Base-by-base conservation (phyloP, 805 yeast species). In the Suhomyces canberraensis region DNA sequence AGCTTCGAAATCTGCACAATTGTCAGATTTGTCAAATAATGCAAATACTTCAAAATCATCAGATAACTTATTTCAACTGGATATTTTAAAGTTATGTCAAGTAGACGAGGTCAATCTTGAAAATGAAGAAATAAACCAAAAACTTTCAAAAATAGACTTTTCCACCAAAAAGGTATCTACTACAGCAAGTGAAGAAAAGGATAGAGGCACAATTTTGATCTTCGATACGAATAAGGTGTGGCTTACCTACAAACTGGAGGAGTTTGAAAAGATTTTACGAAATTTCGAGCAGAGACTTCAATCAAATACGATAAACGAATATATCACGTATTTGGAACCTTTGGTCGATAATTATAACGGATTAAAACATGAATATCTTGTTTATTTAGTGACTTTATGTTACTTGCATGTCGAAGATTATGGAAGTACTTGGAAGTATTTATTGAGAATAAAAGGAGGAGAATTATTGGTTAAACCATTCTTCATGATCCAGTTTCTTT, bases 401-500 rank as follows among this genome's bases (percentile, higher is more conserved):
- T 15, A 26, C 28, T 17, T 40, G 11, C 25, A 29, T 11, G 21
- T n/a, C 11, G 37, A 31, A 3, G 27, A 36, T 11, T 19, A 27
- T 17, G 40, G 35, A 4, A 25, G 14, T 3, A 20, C 31, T 8
- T 26, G 35, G 21, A 40, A 35, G 28, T 43, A 40, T 25, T 22
- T 40, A 18, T 31, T 31, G 3, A 30, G 49, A 16, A 33, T 45
- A 33, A 45, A 41, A 30, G 26, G 30, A 16, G 48, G 46, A 11
- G 28, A 35, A 4, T 33, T 50, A 11, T 17, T 44, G 15, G 25
- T 50, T 7, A 37, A 46, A 25, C 52, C 56, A 8, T 17, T 37
- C 3, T 37, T 49, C 17, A 41, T 46, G 3, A 16, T 45, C 11
- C 20, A 38, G 8, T 19, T 48, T 1, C 29, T 50, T 19, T 34